Percentiles rank a stretch among this genome's conserved stretches.
Conservation (phyloP, 352 stramenopile genomes). For the Thraustotheca clavata region DNA sequence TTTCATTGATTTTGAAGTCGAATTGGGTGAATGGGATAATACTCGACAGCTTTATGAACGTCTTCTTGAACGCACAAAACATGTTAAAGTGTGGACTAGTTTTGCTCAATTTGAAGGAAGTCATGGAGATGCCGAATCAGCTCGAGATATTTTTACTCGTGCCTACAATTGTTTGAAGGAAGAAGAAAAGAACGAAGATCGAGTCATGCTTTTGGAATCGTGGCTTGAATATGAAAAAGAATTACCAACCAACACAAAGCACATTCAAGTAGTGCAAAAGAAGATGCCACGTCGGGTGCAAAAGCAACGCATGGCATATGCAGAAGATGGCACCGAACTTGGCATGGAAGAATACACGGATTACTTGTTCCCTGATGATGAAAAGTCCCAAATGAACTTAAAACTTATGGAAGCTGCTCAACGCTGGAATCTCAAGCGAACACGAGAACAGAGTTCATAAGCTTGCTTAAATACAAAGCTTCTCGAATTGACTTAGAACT, state of each 20-base stretch:
- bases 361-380: slow-evolving; percentile 98
- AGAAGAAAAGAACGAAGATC: slow-evolving; percentile 88
- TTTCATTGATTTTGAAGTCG: slow-evolving; percentile 99
- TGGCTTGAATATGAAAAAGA: slow-evolving; percentile 93
- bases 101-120: slow-evolving; percentile 85
- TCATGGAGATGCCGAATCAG: slow-evolving; percentile 36
- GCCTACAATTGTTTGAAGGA: slow-evolving; percentile 90
- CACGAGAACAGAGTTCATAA: slow-evolving; percentile 18
- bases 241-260: slow-evolving; percentile 26
- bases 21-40: slow-evolving; percentile 68
- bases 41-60: slow-evolving; percentile 92
- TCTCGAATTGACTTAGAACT: neutral
- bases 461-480: neutral
- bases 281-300: slow-evolving; percentile 95
- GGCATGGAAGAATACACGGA: slow-evolving; percentile 98
- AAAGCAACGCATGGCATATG: slow-evolving; percentile 92
- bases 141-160: slow-evolving; percentile 87
- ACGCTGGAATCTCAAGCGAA: slow-evolving; percentile 88
- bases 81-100: slow-evolving; percentile 96
- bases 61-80: slow-evolving; percentile 93
- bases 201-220: slow-evolving; percentile 95
- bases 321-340: slow-evolving; percentile 83
- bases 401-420: slow-evolving; percentile 97
- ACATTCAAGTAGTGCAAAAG: slow-evolving; percentile 81
- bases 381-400: slow-evolving; percentile 90